Conservation (phyloP, 2,329 filamentous ascomycete species). For the Xylaria arbuscula region DNA sequence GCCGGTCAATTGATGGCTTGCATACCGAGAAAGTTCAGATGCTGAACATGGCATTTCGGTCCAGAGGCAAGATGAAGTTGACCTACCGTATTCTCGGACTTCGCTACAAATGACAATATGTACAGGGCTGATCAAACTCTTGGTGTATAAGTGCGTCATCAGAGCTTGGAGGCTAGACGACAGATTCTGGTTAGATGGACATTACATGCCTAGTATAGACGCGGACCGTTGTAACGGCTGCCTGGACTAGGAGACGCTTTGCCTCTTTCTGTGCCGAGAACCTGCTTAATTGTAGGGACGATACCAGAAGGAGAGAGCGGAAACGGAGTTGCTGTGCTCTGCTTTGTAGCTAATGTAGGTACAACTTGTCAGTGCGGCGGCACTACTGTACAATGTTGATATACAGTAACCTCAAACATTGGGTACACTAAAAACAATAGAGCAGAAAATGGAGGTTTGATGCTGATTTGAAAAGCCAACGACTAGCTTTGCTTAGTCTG, state of each 20-base stretch:
- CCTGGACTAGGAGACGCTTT: conserved; percentile 5
- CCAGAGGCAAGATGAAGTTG: not conserved
- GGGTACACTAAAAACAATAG: conserved; percentile 12
- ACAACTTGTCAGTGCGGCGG: conserved; percentile 3
- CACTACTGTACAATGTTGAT: not conserved
- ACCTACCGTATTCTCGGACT: not conserved
- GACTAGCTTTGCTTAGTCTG: not conserved
- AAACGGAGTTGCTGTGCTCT: not conserved
- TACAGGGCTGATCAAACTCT: conserved; percentile 33
- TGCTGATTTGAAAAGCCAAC: conserved; percentile 19
- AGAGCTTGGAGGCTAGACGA: not conserved
- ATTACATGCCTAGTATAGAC: not conserved
- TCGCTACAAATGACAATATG: conserved; percentile 24
- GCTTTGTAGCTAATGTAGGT: conserved; percentile 4
- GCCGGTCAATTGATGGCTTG: conserved; percentile 38
- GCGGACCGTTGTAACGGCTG: conserved; percentile 16
- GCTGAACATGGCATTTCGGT: conserved; percentile 13
- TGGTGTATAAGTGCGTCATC: conserved; percentile 6
- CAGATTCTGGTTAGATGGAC: not conserved
- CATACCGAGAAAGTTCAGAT: conserved; percentile 24
- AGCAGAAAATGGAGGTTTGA: conserved; percentile 8
- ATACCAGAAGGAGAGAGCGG: not conserved
- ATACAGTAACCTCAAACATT: conserved; percentile 4
- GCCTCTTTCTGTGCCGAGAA: conserved; percentile 3
- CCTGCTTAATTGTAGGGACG: not conserved